Conservation (phyloP, 1,139 yeast genomes). For the Sugiyamaella neomexicana region DNA sequence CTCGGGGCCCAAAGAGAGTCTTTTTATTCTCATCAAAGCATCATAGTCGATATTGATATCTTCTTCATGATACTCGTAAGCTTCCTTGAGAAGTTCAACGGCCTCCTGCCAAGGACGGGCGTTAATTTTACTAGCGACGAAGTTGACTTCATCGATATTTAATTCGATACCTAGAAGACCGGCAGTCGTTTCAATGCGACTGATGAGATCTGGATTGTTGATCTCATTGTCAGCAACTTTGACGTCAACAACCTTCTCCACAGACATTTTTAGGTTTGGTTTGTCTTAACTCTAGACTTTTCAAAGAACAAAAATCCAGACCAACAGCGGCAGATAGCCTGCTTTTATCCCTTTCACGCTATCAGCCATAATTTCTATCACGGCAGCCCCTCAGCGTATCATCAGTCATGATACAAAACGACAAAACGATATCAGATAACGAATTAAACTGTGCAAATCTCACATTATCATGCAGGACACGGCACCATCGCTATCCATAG, state of each 20-base stretch:
- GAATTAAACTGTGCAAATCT: slow-evolving; percentile 5
- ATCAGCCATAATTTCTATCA: background rate
- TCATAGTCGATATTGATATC: slow-evolving; percentile 49
- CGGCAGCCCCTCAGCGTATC: background rate
- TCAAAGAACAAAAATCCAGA: background rate
- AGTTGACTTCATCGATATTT: slow-evolving; percentile 14
- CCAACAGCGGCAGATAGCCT: background rate
- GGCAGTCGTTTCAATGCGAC: slow-evolving; percentile 18
- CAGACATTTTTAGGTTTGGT: slow-evolving; percentile 7
- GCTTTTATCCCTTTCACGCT: slow-evolving; percentile 6
- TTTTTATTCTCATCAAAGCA: slow-evolving; percentile 30
- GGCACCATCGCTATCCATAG: slow-evolving; percentile 6
- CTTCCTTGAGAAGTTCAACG: slow-evolving; percentile 44
- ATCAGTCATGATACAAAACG: slow-evolving; percentile 3
- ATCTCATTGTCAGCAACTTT: slow-evolving; percentile 8
- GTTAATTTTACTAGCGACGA: slow-evolving; percentile 11
- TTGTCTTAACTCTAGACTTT: background rate
- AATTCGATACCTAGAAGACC: slow-evolving; percentile 13
- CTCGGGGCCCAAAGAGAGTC: slow-evolving; percentile 31
- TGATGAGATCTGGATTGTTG: slow-evolving; percentile 11
- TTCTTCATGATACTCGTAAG: slow-evolving; percentile 45
- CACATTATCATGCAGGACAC: slow-evolving; percentile 14
- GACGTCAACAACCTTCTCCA: slow-evolving; percentile 13
- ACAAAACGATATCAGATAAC: slow-evolving; percentile 7
- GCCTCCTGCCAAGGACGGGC: slow-evolving; percentile 29